Evolutionary conservation across 1,139 yeast species (phyloP), one percentile per base, ranked within the genome.

Genomic region (Geotrichum candidum): DNA sequence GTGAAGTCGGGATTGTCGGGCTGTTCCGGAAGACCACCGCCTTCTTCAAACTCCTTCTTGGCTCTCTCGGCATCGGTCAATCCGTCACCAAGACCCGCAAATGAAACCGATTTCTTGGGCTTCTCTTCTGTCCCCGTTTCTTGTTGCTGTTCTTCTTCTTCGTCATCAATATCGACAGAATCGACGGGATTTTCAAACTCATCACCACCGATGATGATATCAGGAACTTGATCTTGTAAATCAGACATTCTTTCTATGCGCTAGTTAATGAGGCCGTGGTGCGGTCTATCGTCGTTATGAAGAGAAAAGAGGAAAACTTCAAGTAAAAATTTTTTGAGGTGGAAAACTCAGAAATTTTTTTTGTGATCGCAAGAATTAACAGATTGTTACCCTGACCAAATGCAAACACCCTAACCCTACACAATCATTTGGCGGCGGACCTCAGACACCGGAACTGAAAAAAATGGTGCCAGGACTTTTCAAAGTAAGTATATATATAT

Each of bases 11-110:
- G 96, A 75, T 90, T 81, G 55, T 83, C 87, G 64, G 97, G 96
- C 77, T 94, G 99, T 74, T 89, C 97, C 61, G 99, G 99, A 64
- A 94, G 82, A 61, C 99, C 98, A 62, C 98, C 98, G 73, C 98
- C 98, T 78, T 91, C 98, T 80, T 89, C 96, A 69, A 92, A 92
- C 74, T 94, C 98, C 73, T 85, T 83, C 70, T 81, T 83, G 70
- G 90, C 87, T 73, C 86, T 87, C 71, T 87, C 95, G 63, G 81
- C 85, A 60, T 78, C 81, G 48, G 74, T 72, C 62, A 80, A 79
- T 57, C 76, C 81, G 74, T 83, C 89, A 63, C 86, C 92, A 56
- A 87, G 75, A 22, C 86, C 90, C 51, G 91, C 92, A 74, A 92
- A 92, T 5, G 96, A 84, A 56, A 92, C 97, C 38, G 87, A 80